A percentile compares a stretch with the other conserved stretches of the same genome.
These are phyloP conservation scores for Gelatoporia subvermispora DNA, from an alignment of 768 basidiomycete species.

Conservation along the genomic window DNA sequence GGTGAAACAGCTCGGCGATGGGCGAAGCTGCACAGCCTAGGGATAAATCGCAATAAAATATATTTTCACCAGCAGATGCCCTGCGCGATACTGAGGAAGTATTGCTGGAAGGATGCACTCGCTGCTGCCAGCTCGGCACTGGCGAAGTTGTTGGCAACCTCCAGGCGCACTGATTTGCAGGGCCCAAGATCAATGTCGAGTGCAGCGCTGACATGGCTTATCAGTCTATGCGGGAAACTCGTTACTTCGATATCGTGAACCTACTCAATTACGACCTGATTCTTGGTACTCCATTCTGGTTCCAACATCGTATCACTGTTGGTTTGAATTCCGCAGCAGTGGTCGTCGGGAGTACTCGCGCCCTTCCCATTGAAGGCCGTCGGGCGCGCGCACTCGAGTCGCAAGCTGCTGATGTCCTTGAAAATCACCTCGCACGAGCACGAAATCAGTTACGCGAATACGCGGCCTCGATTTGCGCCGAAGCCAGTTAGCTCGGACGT, in stretches of 20 bases:
- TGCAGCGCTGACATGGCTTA: slow-evolving; percentile 26
- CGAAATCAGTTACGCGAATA: slow-evolving; percentile 13
- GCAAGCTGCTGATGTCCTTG: slow-evolving; percentile 4
- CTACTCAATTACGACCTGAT: slow-evolving; percentile 25
- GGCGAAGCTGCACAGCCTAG: too few species aligned
- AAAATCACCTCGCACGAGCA: slow-evolving; percentile 12
- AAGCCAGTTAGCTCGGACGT: slow-evolving; percentile 14
- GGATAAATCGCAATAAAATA: too few species aligned
- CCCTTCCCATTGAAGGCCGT: slow-evolving; percentile 12
- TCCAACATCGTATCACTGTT: slow-evolving; percentile 16
- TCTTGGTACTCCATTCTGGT: slow-evolving; percentile 28
- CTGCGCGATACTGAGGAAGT: too few species aligned
- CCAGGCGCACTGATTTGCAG: too few species aligned
- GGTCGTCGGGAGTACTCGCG: slow-evolving; percentile 8
- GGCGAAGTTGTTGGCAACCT: too few species aligned
- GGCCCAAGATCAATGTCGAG: slow-evolving; percentile 30
- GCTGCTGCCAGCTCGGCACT: too few species aligned
- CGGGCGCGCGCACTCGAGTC: slow-evolving; percentile 7
- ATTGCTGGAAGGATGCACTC: too few species aligned
- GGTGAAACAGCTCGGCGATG: too few species aligned
- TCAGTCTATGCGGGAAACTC: slow-evolving; percentile 26
- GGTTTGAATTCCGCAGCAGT: slow-evolving; percentile 18
- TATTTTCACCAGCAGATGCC: too few species aligned
- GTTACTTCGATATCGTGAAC: slow-evolving; percentile 24
- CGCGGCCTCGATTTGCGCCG: slow-evolving; percentile 10